phyloP scores from a whole-genome alignment of 176 grass and related monocot genomes.

The Pontederia paniculata region DNA sequence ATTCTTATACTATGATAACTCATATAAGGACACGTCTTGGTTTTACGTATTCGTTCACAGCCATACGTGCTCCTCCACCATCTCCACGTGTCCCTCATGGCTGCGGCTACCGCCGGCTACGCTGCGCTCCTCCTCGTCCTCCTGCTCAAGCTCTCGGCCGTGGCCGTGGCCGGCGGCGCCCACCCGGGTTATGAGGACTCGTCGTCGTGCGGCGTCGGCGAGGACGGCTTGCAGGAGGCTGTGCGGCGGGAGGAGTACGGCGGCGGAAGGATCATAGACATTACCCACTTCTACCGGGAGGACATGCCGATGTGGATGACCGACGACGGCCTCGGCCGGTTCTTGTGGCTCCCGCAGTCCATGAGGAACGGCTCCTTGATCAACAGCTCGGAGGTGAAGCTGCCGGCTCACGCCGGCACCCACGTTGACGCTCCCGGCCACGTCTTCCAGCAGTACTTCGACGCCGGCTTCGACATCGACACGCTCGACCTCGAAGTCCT shows the following conservation, averaged over 20 bases:
- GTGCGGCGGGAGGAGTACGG: constrained; percentile 41
- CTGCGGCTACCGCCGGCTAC: not conserved
- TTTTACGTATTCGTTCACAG: too few relatives aligned
- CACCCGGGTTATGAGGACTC: constrained; percentile 17
- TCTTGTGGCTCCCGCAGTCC: constrained; percentile 38
- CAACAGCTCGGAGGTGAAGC: constrained; percentile 50
- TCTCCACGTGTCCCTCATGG: not conserved
- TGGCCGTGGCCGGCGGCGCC: constrained; percentile 1
- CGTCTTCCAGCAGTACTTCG: constrained; percentile 44
- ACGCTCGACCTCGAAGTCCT: constrained; percentile 67
- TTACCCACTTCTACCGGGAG: constrained; percentile 50
- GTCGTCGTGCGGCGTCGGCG: constrained; percentile 3
- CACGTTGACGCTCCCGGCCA: constrained; percentile 60
- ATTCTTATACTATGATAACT: too few relatives aligned
- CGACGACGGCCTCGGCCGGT: constrained; percentile 35
- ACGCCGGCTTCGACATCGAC: constrained; percentile 57
- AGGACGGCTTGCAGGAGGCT: not conserved
- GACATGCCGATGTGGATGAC: constrained; percentile 53
- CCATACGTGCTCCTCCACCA: not conserved
- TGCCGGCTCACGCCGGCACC: constrained; percentile 46
- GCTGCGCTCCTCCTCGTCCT: not conserved
- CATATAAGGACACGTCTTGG: too few relatives aligned
- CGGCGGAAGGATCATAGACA: constrained; percentile 45
- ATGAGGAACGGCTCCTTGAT: constrained; percentile 49
- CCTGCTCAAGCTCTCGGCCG: not conserved